Base-by-base conservation (phyloP, 176 grass and related monocot genomes). In the Triticum urartu region DNA sequence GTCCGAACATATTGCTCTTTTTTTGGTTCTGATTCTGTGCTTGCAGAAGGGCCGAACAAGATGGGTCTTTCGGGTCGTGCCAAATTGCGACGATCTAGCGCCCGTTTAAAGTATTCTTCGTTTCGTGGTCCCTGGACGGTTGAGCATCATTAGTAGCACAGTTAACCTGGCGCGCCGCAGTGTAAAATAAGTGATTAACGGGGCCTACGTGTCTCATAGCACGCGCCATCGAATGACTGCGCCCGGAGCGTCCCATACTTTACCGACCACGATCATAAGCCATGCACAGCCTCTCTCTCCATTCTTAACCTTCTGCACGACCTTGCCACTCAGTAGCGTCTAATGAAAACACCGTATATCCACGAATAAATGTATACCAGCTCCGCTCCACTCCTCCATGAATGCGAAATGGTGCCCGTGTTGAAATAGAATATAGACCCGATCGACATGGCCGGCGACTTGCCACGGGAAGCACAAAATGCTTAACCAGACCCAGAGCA, bases 191-290 rank as follows among this genome's bases (percentile, higher is more conserved):
- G 42, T 60, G 42, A 79, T 66, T 33, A 72, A 60, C 15, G 20
- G 20, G 89, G 9, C 75, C 69, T 26, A 5, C 12, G 62, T 24
- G 22, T 25, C 61, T 11, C 61, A 42, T 22, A 20, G 38, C 88
- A 90, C 50, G 88, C 83, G 83, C 38, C 54, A 40, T 40, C 39
- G 39, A 90, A 63, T 70, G 35, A 76, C 65, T 11, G 72, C 88
- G 14, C 34, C 70, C 50, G 50, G 15, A 24, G 11, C 48, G 13
- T 15, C 65, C 40, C 26, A 7, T 81, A 42, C 25, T n/a, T 35
- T 62, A 21, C 0, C 61, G 5, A 4, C 33, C 56, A 40, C 20
- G 33, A 62, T 40, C 8, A 17, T 18, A 20, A 58, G 15, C 15
- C 15, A 32, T 9, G 13, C 7, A 2, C 2, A 8, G 20, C 48